A percentile compares a stretch with the other conserved stretches of the same genome.
phyloP scores from a whole-genome alignment of 352 stramenopile species.

The Phytophthora sansomeana region DNA sequence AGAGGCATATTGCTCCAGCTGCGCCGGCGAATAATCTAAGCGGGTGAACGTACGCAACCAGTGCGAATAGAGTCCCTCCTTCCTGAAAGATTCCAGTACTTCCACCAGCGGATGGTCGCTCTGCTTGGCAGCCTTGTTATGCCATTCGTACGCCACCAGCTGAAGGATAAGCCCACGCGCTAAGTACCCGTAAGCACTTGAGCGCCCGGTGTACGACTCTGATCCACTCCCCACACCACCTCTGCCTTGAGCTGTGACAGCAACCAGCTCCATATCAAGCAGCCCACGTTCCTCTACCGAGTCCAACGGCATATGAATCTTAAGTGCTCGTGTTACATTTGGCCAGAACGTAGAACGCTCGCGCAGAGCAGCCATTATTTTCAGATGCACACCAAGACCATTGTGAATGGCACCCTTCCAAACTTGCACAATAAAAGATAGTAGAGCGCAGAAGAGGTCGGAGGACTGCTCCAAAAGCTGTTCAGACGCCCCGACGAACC shows the following conservation, averaged over 20 bases:
- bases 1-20: constrained; percentile 31
- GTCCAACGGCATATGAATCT: constrained; percentile 65
- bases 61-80: constrained; percentile 71
- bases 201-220: constrained; percentile 58
- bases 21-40: constrained; percentile 56
- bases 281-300: constrained; percentile 44
- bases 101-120: constrained; percentile 48
- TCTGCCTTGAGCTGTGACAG: constrained; percentile 31
- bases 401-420: constrained; percentile 59
- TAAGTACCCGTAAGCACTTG: constrained; percentile 65
- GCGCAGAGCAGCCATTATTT: constrained; percentile 55
- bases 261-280: constrained; percentile 49
- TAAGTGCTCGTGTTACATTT: constrained; percentile 63
- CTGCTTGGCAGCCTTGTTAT: constrained; percentile 46
- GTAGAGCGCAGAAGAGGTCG: constrained; percentile 64
- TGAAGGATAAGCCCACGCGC: constrained; percentile 68
- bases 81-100: constrained; percentile 67
- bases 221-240: constrained; percentile 26
- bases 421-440: constrained; percentile 64
- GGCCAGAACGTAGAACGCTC: constrained; percentile 57
- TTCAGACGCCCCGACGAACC: constrained; percentile 65
- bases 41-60: constrained; percentile 75
- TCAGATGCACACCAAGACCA: constrained; percentile 50
- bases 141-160: constrained; percentile 72
- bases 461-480: constrained; percentile 62